Evolutionary conservation across 106 monocot genomes (phyloP).

Genomic region (Platanthera zijinensis): DNA sequence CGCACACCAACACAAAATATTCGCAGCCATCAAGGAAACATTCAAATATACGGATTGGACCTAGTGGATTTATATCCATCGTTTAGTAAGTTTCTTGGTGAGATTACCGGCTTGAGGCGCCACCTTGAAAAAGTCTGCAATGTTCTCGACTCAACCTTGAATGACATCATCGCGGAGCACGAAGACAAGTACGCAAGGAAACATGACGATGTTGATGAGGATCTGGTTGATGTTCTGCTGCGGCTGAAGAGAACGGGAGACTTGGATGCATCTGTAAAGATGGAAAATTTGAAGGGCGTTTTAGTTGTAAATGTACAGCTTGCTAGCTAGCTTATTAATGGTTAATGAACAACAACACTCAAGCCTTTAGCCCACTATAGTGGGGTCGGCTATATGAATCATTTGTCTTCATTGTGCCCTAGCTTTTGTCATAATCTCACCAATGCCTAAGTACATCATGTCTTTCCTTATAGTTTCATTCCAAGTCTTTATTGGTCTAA

Average conservation of each 20-base stretch:
- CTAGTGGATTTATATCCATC: conserved; percentile 39
- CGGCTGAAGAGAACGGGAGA: background rate
- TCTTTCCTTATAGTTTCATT: too few relatives aligned
- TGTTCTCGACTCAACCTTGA: conserved; percentile 11
- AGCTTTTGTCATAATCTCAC: too few relatives aligned
- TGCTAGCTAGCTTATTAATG: too few relatives aligned
- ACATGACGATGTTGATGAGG: background rate
- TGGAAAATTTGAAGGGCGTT: conserved; percentile 5
- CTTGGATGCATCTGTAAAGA: background rate
- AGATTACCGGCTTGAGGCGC: conserved; percentile 7
- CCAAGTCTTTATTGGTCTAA: too few relatives aligned
- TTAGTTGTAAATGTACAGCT: background rate
- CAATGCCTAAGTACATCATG: too few relatives aligned
- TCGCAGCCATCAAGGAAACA: background rate
- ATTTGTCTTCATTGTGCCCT: too few relatives aligned
- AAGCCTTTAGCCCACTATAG: too few relatives aligned
- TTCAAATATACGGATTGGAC: conserved; percentile 8
- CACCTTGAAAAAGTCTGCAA: conserved; percentile 4
- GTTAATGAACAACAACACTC: background rate
- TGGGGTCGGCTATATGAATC: too few relatives aligned
- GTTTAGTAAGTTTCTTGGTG: background rate
- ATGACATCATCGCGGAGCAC: conserved; percentile 20
- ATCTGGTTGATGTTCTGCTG: background rate
- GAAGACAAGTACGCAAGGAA: background rate
- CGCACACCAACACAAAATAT: background rate